These are phyloP conservation scores for Pelagomonas calceolata DNA, from an alignment of 108 stramenopile genomes.

Conservation along the genomic window DNA sequence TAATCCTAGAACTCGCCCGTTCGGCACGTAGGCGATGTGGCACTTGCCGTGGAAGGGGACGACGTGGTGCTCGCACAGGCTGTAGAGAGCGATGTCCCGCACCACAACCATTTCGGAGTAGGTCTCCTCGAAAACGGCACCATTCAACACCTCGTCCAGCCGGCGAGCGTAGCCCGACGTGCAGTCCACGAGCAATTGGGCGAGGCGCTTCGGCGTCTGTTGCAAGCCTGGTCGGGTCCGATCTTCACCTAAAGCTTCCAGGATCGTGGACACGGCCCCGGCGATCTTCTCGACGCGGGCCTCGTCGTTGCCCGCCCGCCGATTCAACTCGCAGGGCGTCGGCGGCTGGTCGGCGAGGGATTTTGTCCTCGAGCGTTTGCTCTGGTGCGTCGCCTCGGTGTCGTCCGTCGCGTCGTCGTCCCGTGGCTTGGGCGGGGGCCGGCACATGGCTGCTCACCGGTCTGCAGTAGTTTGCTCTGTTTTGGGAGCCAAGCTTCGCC, in stretches of 20 bases:
- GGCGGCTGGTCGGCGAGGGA: no score
- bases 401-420: no score
- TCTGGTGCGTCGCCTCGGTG: no score
- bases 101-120: constrained; percentile 94
- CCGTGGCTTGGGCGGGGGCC: no score
- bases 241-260: no score
- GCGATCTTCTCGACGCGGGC: background rate
- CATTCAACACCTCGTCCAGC: constrained; percentile 38
- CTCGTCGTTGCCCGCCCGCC: background rate
- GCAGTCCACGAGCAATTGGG: background rate
- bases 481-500: no score
- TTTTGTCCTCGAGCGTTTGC: no score
- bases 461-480: no score
- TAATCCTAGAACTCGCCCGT: constrained; percentile 63
- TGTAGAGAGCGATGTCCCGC: constrained; percentile 87
- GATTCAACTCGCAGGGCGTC: no score
- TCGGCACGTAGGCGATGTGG: constrained; percentile 95
- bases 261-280: background rate
- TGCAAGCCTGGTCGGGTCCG: background rate
- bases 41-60: constrained; percentile 82
- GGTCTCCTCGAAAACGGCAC: constrained; percentile 79
- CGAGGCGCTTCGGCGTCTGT: background rate
- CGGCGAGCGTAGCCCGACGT: background rate
- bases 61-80: constrained; percentile 98
- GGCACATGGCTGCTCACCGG: no score